Percentiles rank a stretch among this genome's conserved stretches.
Conservation (phyloP, 331 rosid genomes). For the Pyrus hybrid region DNA sequence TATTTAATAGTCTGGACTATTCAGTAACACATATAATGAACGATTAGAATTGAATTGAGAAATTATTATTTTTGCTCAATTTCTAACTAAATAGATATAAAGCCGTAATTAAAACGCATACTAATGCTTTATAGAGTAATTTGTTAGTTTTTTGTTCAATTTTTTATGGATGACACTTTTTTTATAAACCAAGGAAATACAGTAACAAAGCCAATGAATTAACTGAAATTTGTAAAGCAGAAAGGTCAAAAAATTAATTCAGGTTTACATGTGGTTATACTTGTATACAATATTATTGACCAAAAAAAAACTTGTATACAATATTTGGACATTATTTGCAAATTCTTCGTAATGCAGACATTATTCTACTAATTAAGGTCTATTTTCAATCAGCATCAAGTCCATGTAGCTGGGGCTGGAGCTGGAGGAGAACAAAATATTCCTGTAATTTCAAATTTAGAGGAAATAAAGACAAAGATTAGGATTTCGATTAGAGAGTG, state of each 20-base stretch:
- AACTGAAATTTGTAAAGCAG: not conserved
- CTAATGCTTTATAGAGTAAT: too few species aligned
- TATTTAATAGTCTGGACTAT: not conserved
- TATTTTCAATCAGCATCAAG: not conserved
- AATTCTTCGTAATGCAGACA: not conserved
- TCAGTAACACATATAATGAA: too few species aligned
- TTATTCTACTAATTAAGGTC: not conserved
- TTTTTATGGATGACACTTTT: too few species aligned
- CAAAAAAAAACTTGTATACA: too few species aligned
- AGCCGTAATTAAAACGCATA: too few species aligned
- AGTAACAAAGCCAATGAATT: not conserved
- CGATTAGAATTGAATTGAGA: too few species aligned
- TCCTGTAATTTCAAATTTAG: conserved; percentile 13
- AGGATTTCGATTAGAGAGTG: not conserved
- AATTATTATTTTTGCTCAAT: too few species aligned
- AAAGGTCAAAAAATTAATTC: not conserved
- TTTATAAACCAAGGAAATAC: not conserved
- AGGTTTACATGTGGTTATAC: not conserved
- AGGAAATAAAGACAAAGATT: too few species aligned
- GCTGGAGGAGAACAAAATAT: conserved; percentile 10
- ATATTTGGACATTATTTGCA: not conserved
- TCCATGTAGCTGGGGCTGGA: conserved; percentile 16
- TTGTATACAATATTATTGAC: not conserved
- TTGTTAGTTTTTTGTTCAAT: too few species aligned
- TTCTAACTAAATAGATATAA: too few species aligned